Evolutionary conservation across 192 early-diverging fungal genomes (phyloP).

Genomic region (Pecoramyces ruminantium): DNA sequence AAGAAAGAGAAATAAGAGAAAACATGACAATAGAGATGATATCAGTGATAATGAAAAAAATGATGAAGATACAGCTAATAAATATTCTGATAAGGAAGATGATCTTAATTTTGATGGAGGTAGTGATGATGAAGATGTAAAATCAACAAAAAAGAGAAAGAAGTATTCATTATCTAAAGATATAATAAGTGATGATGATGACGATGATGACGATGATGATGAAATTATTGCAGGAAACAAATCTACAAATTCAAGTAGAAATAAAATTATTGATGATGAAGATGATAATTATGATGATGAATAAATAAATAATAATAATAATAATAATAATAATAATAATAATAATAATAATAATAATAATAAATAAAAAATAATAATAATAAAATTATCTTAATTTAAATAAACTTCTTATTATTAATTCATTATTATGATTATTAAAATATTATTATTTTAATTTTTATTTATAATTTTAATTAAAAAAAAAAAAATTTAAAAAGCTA

Average conservation of each 20-base stretch:
- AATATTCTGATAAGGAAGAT: neutral
- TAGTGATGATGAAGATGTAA: neutral
- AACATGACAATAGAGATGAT: neutral
- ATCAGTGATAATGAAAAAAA: neutral
- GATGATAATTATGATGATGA: neutral
- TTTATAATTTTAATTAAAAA: too few species aligned
- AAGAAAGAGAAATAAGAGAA: neutral
- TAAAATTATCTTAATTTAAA: too few species aligned
- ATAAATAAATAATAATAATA: neutral
- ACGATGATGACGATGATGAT: neutral
- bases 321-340: too few species aligned
- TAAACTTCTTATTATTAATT: too few species aligned
- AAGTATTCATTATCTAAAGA: neutral
- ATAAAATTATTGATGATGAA: neutral
- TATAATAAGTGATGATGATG: neutral
- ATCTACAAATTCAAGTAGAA: neutral
- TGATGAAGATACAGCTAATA: neutral
- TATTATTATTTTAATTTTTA: too few species aligned
- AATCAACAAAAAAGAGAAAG: neutral
- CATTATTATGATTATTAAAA: too few species aligned
- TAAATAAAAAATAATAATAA: too few species aligned
- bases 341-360: too few species aligned
- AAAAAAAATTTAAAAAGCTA: too few species aligned
- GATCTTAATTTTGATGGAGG: neutral
- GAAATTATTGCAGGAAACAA: neutral